Base-by-base conservation (phyloP, 192 early-diverging fungal species). In the Coemansia sp. region DNA sequence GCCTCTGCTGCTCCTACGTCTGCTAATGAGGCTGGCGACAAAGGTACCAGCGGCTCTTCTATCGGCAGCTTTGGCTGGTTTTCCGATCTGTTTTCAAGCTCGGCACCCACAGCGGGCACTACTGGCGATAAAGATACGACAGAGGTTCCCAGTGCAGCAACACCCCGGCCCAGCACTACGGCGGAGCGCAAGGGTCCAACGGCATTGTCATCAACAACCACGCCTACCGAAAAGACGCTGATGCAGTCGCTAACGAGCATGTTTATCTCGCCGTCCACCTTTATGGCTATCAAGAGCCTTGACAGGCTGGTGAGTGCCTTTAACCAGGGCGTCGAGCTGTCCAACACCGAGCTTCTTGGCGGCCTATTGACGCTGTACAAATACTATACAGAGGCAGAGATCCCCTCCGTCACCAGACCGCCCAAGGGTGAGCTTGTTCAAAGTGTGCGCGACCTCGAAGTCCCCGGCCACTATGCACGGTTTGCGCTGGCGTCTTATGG, bases 321-420 rank as follows among this genome's bases (percentile, higher is more conserved):
- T 68, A 81, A 82, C 11, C 85, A 88, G 60, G 87, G 87, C 27
- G 77, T 88, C 30, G 87, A 88, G 62, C 58, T 84, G 40, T 80
- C 82, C 7, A 81, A 80, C 50, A 60, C 80, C 4, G 82, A 85
- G 59, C 68, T 88, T 24, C 47, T 88, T 24, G 76, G 75, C 2
- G 87, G 81, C 0, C 77, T 89, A 13, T 58, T 81, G 5, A 80
- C 85, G 7, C 56, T 89, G 15, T 82, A 87, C 50, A 80, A 82
- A 50, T 87, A 78, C 39, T 83, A 85, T 57, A 59, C 56, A 46
- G 62, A 72, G 36, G 64, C 68, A 4, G 66, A 69, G 11, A 59
- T 67, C 15, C 61, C 68, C 8, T 60, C 59, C 7, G 56, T 71
- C 23, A 67, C 63, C 22, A 37, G 60, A 25, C 72, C 62, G 26